phyloP scores from a whole-genome alignment of 106 monocot genomes.

The Gastrodia elata region DNA sequence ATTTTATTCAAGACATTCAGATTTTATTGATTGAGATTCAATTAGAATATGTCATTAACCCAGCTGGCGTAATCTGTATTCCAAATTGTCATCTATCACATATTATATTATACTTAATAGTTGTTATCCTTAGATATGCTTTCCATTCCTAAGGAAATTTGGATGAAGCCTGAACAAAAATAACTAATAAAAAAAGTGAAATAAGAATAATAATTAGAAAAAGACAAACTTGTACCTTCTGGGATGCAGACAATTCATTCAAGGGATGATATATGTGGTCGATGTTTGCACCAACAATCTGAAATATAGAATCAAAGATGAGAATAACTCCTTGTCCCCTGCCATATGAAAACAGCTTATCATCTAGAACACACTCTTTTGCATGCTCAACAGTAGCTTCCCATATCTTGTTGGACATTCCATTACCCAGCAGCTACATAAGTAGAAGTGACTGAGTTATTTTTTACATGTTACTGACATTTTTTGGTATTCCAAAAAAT shows the following conservation, averaged over 20 bases:
- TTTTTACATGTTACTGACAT: neutral
- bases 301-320: slow-evolving; percentile 55
- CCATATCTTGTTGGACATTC: slow-evolving; percentile 91
- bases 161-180: neutral
- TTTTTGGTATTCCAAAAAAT: neutral
- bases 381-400: slow-evolving; percentile 75
- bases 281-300: slow-evolving; percentile 46
- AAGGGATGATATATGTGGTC: slow-evolving; percentile 20
- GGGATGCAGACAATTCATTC: slow-evolving; percentile 28
- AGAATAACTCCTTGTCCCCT: slow-evolving; percentile 26
- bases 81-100: too few species aligned
- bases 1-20: too few species aligned
- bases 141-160: too few species aligned
- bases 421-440: slow-evolving; percentile 52
- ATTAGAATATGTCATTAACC: too few species aligned
- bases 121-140: too few species aligned
- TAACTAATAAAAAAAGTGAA: neutral
- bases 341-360: slow-evolving; percentile 43
- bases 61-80: too few species aligned
- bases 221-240: slow-evolving; percentile 37
- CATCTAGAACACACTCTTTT: slow-evolving; percentile 34
- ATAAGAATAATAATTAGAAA: neutral
- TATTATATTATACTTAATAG: too few species aligned
- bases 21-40: too few species aligned
- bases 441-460: neutral